Base-by-base conservation (phyloP, 2,329 filamentous ascomycete genomes). In the Calonectria pauciramosa region DNA sequence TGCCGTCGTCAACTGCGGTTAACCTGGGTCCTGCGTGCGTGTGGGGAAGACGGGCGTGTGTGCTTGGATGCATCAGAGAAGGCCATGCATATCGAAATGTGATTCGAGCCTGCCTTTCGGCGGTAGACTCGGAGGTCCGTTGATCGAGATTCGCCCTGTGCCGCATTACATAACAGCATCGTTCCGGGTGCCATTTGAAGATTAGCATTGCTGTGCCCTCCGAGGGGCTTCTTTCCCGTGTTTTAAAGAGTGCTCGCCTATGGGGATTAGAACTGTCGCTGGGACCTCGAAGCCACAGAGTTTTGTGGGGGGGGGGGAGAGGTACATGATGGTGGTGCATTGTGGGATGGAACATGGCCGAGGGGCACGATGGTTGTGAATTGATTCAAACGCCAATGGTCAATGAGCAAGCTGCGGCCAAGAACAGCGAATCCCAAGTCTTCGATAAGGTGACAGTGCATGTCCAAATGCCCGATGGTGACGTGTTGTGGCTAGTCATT, bases 81-180 rank as follows among this genome's bases (percentile, higher is more conserved):
- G 38, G 28, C 60, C 41, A 60, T 70, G 66, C 66, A 54, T 34
- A 36, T 51, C 30, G 47, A 36, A 47, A 51, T 28, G 47, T 54
- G 64, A 54, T 49, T 67, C 47, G 34, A 44, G 56, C 32, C 34
- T 28, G 41, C 52, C 52, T 56, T 41, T 70, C 68, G 68, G 68
- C 59, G 68, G 59, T 54, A 70, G 68, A 70, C 68, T 70, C 68
- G 59, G 68, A 70, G n/a, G n/a, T 64, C 68, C 34, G 59, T 70
- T 70, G 23, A 30, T 41, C 32, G 20, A 49, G 56, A 64, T 60
- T 54, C 56, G 68, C 38, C 34, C 23, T 36, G 28, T 44, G 28
- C 23, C 20, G 52, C 14, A 65, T 63, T 63, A 41, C 56, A 16
- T 63, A 30, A 41, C 56, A 26, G 14, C 8, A 30, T 44, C 23